These are phyloP conservation scores for Fusarium xylarioides DNA, from an alignment of 2,329 filamentous ascomycete genomes.

Conservation along the genomic window DNA sequence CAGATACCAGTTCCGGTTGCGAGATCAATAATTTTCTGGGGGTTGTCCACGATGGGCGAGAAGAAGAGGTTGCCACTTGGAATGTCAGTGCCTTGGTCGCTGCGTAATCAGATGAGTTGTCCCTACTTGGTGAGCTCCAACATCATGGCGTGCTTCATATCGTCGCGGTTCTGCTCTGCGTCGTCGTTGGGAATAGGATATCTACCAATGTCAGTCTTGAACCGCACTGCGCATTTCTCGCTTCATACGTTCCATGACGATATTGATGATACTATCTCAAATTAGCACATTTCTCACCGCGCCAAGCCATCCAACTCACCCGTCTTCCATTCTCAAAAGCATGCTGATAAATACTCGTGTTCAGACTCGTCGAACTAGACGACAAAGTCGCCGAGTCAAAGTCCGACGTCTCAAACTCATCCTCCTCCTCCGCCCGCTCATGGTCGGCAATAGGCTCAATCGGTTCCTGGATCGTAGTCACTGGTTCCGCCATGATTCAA, in stretches of 20 bases:
- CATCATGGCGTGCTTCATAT: conserved; percentile 46
- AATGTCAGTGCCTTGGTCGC: neutral
- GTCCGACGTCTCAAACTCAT: conserved; percentile 35
- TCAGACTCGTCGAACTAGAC: conserved; percentile 33
- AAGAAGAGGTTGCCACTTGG: conserved; percentile 36
- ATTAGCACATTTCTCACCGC: neutral
- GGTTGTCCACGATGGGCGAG: conserved; percentile 18
- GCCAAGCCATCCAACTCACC: neutral
- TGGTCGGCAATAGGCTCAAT: conserved; percentile 16
- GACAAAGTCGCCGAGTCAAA: conserved; percentile 24
- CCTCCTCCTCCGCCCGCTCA: conserved; percentile 21
- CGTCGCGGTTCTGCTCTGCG: conserved; percentile 41
- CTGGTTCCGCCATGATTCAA: conserved; percentile 5
- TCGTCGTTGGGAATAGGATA: conserved; percentile 42
- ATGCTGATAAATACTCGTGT: conserved; percentile 37
- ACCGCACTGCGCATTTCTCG: too few relatives aligned
- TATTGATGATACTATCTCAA: conserved; percentile 33
- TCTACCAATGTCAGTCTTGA: too few relatives aligned
- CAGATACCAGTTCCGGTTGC: conserved; percentile 39
- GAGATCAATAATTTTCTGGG: conserved; percentile 37
- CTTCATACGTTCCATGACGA: conserved; percentile 37
- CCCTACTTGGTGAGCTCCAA: conserved; percentile 40
- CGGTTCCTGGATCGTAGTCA: neutral
- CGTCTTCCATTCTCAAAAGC: conserved; percentile 39
- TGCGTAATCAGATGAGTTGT: fast-evolving